Percentiles rank a stretch among this genome's conserved stretches.
phyloP scores from a whole-genome alignment of 2,329 filamentous ascomycete species.

The Arthroderma sp. region DNA sequence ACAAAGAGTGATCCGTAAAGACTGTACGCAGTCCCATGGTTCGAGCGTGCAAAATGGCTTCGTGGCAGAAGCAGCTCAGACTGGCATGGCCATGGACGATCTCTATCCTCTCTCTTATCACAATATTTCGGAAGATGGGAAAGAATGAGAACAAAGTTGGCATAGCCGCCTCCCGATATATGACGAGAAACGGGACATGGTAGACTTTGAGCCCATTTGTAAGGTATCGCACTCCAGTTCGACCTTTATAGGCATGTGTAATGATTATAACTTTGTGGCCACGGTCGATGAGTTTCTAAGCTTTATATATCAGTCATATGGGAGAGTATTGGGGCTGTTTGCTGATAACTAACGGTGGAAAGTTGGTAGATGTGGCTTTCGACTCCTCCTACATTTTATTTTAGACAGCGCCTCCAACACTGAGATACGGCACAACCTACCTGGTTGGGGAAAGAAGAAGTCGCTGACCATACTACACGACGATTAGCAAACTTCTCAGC shows the following conservation, averaged over 20 bases:
- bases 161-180: constrained; percentile 86
- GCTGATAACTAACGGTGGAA: constrained; percentile 45
- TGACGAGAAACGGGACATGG: constrained; percentile 88
- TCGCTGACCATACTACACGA: constrained; percentile 75
- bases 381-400: constrained; percentile 50
- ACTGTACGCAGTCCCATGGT: constrained; percentile 95
- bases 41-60: constrained; percentile 83
- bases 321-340: background rate
- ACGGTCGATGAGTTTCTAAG: constrained; percentile 79
- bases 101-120: constrained; percentile 85
- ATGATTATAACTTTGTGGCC: constrained; percentile 98
- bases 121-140: constrained; percentile 90
- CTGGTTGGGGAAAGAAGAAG: constrained; percentile 97
- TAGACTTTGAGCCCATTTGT: constrained; percentile 98
- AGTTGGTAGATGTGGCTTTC: constrained; percentile 98
- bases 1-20: constrained; percentile 93
- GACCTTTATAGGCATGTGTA: constrained; percentile 84
- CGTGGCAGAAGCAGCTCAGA: constrained; percentile 82
- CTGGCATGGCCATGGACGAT: constrained; percentile 97
- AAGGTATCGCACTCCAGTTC: constrained; percentile 84
- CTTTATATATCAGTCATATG: background rate
- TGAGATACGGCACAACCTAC: constrained; percentile 20
- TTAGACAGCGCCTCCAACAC: background rate
- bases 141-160: constrained; percentile 98
- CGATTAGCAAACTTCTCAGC: constrained; percentile 13